These are phyloP conservation scores for Prunus dulcis DNA, from an alignment of 306 rosid species.

Conservation along the genomic window DNA sequence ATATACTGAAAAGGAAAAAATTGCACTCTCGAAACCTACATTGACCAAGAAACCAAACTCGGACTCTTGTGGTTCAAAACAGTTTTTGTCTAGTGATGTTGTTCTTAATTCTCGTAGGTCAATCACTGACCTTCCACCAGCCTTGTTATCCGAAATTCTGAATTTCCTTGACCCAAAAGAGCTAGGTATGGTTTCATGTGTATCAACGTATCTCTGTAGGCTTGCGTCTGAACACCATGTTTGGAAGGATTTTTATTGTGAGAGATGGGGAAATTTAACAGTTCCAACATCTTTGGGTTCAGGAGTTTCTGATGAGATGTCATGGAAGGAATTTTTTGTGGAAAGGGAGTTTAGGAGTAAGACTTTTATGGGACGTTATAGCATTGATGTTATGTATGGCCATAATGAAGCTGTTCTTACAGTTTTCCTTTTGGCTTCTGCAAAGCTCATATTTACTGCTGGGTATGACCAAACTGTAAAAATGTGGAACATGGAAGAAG, in stretches of 20 bases:
- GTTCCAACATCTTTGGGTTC: conserved; percentile 32
- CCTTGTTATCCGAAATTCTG: conserved; percentile 72
- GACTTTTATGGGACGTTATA: conserved; percentile 87
- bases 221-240: conserved; percentile 85
- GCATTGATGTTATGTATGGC: conserved; percentile 75
- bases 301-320: conserved; percentile 48
- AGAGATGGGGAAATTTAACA: conserved; percentile 89
- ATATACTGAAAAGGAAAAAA: conserved; percentile 23
- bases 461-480: conserved; percentile 85
- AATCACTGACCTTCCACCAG: conserved; percentile 75
- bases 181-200: conserved; percentile 84
- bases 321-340: conserved; percentile 84
- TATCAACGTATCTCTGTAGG: conserved; percentile 51
- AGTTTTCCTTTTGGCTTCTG: conserved; percentile 74
- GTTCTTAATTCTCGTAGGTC: conserved; percentile 34
- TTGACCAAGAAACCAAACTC: conserved; percentile 43
- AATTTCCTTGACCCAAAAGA: conserved; percentile 88
- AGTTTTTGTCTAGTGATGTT: conserved; percentile 35
- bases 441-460: conserved; percentile 78
- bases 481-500: conserved; percentile 94
- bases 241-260: conserved; percentile 90
- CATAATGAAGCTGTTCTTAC: conserved; percentile 83
- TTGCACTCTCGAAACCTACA: conserved; percentile 28
- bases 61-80: conserved; percentile 27
- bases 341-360: conserved; percentile 93